Evolutionary conservation across 371 early-diverging fungal species (phyloP).

Genomic region (Mortierella sp.): DNA sequence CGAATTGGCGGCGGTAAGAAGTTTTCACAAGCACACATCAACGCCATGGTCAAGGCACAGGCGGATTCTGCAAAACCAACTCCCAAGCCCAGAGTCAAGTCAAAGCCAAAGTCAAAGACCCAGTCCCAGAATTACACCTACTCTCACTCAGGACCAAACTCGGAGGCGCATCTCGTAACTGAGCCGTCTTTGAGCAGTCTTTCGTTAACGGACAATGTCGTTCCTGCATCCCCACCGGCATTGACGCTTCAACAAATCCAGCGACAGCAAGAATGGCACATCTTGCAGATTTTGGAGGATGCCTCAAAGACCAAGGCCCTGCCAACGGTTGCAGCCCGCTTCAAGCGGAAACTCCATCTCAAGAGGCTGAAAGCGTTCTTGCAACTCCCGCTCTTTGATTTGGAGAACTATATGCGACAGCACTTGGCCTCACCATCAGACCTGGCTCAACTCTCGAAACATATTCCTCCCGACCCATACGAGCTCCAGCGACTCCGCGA

Average conservation of each 20-base stretch:
- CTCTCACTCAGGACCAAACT: constrained; percentile 1
- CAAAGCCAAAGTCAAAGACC: constrained; percentile 28
- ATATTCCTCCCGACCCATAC: constrained; percentile 52
- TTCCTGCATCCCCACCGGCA: constrained; percentile 21
- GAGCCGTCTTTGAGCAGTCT: constrained; percentile 24
- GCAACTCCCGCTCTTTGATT: constrained; percentile 73
- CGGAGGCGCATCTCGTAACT: neutral
- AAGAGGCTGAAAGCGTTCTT: constrained; percentile 69
- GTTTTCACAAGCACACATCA: constrained; percentile 51
- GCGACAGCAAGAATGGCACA: constrained; percentile 72
- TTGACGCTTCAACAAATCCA: constrained; percentile 41
- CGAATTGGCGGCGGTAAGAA: constrained; percentile 43
- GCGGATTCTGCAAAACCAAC: constrained; percentile 13
- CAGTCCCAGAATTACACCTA: neutral
- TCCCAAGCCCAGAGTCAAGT: constrained; percentile 20
- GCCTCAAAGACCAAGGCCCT: constrained; percentile 61
- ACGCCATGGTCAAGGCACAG: constrained; percentile 40
- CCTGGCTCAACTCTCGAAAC: constrained; percentile 59
- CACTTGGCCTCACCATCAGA: constrained; percentile 57
- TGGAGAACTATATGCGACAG: constrained; percentile 66
- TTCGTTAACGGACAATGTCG: constrained; percentile 19
- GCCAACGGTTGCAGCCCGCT: constrained; percentile 66
- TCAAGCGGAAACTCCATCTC: constrained; percentile 76
- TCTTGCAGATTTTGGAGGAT: constrained; percentile 70
- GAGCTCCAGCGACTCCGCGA: constrained; percentile 37